Evolutionary conservation across 108 stramenopile genomes (phyloP).

Genomic region (Ochromonas danica): DNA sequence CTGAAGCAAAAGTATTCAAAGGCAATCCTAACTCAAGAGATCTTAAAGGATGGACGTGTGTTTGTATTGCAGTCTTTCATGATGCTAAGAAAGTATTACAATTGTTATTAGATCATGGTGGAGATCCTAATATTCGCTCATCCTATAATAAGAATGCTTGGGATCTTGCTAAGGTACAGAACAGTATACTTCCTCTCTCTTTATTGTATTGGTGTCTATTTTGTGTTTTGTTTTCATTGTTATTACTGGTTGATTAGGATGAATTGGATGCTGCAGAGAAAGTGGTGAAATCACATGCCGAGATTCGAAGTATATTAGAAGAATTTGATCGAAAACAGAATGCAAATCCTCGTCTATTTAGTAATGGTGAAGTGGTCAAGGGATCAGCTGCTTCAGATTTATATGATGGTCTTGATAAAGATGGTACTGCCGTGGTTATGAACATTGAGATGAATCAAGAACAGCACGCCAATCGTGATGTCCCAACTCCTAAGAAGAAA

Average conservation of each 20-base stretch:
- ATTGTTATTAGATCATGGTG: conserved; percentile 44
- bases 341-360: conserved; percentile 24
- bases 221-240: background rate
- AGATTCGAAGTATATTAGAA: conserved; percentile 43
- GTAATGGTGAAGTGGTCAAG: background rate
- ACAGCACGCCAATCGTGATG: background rate
- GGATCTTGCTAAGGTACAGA: conserved; percentile 40
- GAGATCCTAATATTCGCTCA: conserved; percentile 41
- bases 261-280: conserved; percentile 48
- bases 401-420: conserved; percentile 35
- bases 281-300: conserved; percentile 35
- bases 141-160: conserved; percentile 47
- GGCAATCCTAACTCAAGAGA: conserved; percentile 39
- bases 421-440: conserved; percentile 41
- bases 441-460: conserved; percentile 41
- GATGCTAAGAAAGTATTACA: conserved; percentile 27
- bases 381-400: background rate
- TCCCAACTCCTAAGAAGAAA: too few relatives aligned
- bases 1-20: conserved; percentile 42
- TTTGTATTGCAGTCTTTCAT: conserved; percentile 45
- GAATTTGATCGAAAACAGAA: conserved; percentile 38
- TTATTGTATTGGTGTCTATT: background rate
- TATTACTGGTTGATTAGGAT: conserved; percentile 18
- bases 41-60: conserved; percentile 47
- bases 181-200: too few relatives aligned